Base-by-base conservation (phyloP, 768 basidiomycete genomes). In the Russula brevipes region DNA sequence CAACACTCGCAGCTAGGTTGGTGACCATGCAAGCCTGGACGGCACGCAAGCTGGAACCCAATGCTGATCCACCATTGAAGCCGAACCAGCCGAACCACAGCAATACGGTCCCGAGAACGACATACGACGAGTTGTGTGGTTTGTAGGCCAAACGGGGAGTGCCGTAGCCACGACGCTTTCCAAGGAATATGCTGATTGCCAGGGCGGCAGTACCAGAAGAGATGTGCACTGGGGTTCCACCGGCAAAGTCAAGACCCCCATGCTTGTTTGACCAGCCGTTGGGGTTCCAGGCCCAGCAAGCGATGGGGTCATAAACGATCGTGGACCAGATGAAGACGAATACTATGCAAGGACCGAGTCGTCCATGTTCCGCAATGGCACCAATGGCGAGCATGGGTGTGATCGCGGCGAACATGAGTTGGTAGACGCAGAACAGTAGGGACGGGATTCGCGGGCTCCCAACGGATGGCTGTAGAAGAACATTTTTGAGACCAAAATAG, bases 61-160 rank as follows among this genome's bases (percentile, higher is more conserved):
- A 82, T 9, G 94, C 94, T 16, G 86, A 88, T 30, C 96, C 96
- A 7, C 95, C 95, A 74, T 94, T 94, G 81, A 94, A 94, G 2
- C 91, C 92, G 64, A 96, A 92, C 95, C 95, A 98, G 5, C 90
- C 90, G 61, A 93, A 91, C 93, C 94, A 97, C 56, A 98, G 89
- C 72, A 96, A 82, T 2, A 88, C 84, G 0, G 96, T 98, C 10
- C 96, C 96, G n/a, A 97, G 78, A 49, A 97, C 80, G 64, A 98
- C 92, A 71, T 94, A 94, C 31, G 88, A 87, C 17, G 92, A 91
- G 73, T 96, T 97, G 72, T 95, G 91, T 0, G 96, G 94, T 75
- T 87, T 95, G 82, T 95, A 98, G 1, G 91, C 89, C 14, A 97
- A 83, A 31, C 87, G 81, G 69, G 91, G 88, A 2, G 94, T 96